Percentiles rank a stretch among this genome's conserved stretches.
These are phyloP conservation scores for Neofusicoccum kwambonambiense DNA, from an alignment of 2,329 filamentous ascomycete species.

Conservation along the genomic window DNA sequence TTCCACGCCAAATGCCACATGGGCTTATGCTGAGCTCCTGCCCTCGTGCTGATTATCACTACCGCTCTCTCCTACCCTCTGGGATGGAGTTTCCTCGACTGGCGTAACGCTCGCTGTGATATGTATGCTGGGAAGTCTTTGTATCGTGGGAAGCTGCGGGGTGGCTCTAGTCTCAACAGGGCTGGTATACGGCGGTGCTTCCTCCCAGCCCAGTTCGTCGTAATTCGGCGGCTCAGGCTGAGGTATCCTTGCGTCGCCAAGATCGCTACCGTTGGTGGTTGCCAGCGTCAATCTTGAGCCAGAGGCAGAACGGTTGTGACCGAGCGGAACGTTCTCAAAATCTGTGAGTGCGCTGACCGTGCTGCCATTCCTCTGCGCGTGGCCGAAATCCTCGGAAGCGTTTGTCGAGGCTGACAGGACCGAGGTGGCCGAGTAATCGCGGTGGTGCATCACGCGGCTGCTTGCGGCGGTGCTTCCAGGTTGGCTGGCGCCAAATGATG, in stretches of 20 bases:
- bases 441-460: slow-evolving; percentile 34
- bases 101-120: slow-evolving; percentile 12
- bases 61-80: not conserved
- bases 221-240: slow-evolving; percentile 38
- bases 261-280: slow-evolving; percentile 2
- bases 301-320: slow-evolving; percentile 30
- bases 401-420: slow-evolving; percentile 38
- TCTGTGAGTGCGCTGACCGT: slow-evolving; percentile 31
- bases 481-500: slow-evolving; percentile 53
- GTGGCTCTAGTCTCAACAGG: slow-evolving; percentile 28
- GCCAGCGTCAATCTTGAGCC: slow-evolving; percentile 13
- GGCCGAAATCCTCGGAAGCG: slow-evolving; percentile 35
- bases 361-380: slow-evolving; percentile 21
- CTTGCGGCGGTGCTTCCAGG: slow-evolving; percentile 26
- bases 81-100: slow-evolving; percentile 12
- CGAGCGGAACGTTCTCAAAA: slow-evolving; percentile 45
- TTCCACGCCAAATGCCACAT: not conserved
- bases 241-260: slow-evolving; percentile 25
- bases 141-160: not conserved
- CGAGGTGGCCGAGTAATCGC: slow-evolving; percentile 45
- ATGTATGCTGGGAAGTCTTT: slow-evolving; percentile 17
- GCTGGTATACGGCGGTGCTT: slow-evolving; percentile 50
- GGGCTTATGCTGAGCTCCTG: not conserved
- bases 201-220: slow-evolving; percentile 34
- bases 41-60: not conserved